Percentiles rank a stretch among this genome's conserved stretches.
Evolutionary conservation across 106 monocot genomes (phyloP).

Genomic region (Gastrodia elata): DNA sequence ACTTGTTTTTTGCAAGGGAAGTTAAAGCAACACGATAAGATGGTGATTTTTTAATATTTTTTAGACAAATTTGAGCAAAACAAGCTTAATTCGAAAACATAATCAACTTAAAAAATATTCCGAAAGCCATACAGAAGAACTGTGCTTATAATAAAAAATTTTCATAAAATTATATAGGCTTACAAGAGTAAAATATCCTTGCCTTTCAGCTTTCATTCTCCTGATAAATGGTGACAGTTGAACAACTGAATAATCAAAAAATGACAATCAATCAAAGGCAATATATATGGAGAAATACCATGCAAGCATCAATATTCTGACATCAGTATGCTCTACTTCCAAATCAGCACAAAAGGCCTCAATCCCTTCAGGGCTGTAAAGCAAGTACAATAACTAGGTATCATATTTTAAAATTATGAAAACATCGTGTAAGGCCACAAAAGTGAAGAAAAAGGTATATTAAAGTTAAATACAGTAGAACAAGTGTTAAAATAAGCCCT

Average conservation of each 20-base stretch:
- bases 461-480: neutral
- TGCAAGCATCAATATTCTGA: slow-evolving; percentile 95
- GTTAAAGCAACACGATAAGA: neutral
- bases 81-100: neutral
- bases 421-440: neutral
- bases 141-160: neutral
- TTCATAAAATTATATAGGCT: neutral
- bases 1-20: neutral
- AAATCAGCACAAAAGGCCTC: slow-evolving; percentile 73
- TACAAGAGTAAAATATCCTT: slow-evolving; percentile 90
- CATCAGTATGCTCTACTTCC: slow-evolving; percentile 75
- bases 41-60: neutral
- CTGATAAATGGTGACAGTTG: slow-evolving; percentile 25
- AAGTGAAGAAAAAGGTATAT: neutral
- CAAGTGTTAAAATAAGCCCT: neutral
- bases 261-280: neutral
- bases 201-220: slow-evolving; percentile 85
- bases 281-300: slow-evolving; percentile 42
- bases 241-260: neutral
- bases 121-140: neutral
- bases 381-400: neutral
- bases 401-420: neutral
- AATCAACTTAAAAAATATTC: neutral
- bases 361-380: slow-evolving; percentile 87
- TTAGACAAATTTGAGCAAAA: neutral